Conservation (phyloP, 352 stramenopile species). For the Pythium utonaiense region DNA sequence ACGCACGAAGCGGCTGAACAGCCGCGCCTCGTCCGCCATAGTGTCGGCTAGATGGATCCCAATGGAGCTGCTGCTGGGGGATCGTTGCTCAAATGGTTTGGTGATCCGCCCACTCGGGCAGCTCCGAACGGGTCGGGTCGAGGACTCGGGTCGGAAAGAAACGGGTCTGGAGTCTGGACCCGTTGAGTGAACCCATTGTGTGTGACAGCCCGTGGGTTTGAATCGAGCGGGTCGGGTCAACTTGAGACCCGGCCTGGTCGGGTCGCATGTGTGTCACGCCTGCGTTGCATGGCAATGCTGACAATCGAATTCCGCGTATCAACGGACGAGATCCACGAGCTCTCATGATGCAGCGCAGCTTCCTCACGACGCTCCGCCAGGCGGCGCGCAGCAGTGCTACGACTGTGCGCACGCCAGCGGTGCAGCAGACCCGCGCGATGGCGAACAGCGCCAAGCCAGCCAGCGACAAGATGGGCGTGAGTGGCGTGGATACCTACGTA, state of each 20-base stretch:
- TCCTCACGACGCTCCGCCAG: slow-evolving; percentile 18
- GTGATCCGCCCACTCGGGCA: not conserved
- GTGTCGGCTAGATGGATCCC: no score
- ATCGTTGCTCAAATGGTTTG: slow-evolving; percentile 5
- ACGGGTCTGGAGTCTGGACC: not conserved
- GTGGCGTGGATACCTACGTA: slow-evolving; percentile 11
- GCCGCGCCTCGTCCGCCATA: slow-evolving; percentile 50
- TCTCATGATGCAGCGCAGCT: slow-evolving; percentile 14
- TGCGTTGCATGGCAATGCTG: slow-evolving; percentile 8
- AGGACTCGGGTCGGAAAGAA: not conserved
- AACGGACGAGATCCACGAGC: not conserved
- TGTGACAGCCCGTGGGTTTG: not conserved
- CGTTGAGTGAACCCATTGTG: not conserved
- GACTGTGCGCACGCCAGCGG: not conserved
- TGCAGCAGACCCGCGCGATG: slow-evolving; percentile 34
- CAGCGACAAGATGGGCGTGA: slow-evolving; percentile 66
- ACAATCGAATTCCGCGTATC: not conserved
- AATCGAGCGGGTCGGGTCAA: slow-evolving; percentile 1
- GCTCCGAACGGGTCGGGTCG: not conserved
- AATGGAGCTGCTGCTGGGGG: slow-evolving; percentile 16
- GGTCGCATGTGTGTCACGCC: slow-evolving; percentile 4
- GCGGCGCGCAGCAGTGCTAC: slow-evolving; percentile 5
- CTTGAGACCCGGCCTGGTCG: not conserved
- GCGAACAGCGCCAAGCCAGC: slow-evolving; percentile 28
- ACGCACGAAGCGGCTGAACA: slow-evolving; percentile 72